phyloP scores from a whole-genome alignment of 75 land plant genomes.

The Cryptomeria japonica region DNA sequence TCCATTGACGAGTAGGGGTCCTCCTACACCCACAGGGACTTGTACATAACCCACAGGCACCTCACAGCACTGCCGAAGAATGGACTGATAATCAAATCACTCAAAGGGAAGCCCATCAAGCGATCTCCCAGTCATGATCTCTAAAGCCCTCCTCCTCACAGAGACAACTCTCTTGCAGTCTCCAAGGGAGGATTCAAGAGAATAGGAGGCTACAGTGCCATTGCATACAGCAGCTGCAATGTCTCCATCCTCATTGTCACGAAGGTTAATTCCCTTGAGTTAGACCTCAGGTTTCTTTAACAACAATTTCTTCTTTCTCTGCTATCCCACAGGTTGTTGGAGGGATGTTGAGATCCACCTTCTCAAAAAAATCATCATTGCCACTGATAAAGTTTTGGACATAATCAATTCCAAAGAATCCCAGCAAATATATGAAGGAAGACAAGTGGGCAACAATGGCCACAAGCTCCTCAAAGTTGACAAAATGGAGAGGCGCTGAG shows the following conservation, averaged over 20 bases:
- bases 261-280: neutral
- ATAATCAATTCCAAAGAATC: constrained; percentile 83
- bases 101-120: constrained; percentile 64
- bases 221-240: constrained; percentile 41
- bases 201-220: constrained; percentile 52
- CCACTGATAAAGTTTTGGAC: constrained; percentile 47
- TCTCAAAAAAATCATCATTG: neutral
- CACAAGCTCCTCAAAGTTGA: constrained; percentile 55
- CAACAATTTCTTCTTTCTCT: neutral
- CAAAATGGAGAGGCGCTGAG: constrained; percentile 65
- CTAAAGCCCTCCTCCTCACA: constrained; percentile 52
- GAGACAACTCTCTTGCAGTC: constrained; percentile 61
- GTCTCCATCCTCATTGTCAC: constrained; percentile 49
- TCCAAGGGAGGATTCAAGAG: constrained; percentile 64
- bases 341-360: neutral
- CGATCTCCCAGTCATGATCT: constrained; percentile 47
- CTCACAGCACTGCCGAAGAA: constrained; percentile 83
- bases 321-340: neutral
- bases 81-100: constrained; percentile 63
- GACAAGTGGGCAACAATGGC: constrained; percentile 61
- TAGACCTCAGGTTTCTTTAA: constrained; percentile 12
- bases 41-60: constrained; percentile 78
- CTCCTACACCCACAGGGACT: constrained; percentile 70
- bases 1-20: no score
- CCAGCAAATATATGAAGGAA: constrained; percentile 76